These are phyloP conservation scores for Aspergillus haitiensis DNA, from an alignment of 495 filamentous ascomycete species.

Conservation along the genomic window DNA sequence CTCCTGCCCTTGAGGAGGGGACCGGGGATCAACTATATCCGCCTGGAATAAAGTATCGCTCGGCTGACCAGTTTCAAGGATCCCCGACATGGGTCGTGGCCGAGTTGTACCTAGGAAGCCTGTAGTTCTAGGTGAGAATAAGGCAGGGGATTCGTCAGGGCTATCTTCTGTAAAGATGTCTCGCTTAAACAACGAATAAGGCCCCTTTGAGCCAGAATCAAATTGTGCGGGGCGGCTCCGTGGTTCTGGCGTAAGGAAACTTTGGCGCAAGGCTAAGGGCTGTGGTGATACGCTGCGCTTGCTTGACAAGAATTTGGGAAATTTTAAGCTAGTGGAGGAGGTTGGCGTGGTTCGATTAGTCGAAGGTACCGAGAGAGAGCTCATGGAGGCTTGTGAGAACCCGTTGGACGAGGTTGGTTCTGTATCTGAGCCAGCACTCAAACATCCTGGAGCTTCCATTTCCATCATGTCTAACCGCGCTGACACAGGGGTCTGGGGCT, in stretches of 20 bases:
- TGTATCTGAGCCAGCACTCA: constrained; percentile 17
- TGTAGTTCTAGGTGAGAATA: constrained; percentile 53
- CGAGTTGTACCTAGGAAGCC: constrained; percentile 46
- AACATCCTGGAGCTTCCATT: constrained; percentile 5
- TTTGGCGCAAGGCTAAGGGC: constrained; percentile 46
- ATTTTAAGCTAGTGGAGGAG: constrained; percentile 33
- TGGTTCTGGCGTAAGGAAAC: constrained; percentile 37
- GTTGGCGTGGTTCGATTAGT: constrained; percentile 30
- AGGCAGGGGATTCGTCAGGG: constrained; percentile 34
- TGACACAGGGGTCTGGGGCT: constrained; percentile 34
- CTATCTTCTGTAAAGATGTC: constrained; percentile 41
- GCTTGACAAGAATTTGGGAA: constrained; percentile 32
- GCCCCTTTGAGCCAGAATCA: constrained; percentile 16
- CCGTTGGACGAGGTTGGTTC: constrained; percentile 25
- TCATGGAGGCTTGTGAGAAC: constrained; percentile 31
- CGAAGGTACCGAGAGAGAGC: constrained; percentile 33
- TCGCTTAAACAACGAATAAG: constrained; percentile 35
- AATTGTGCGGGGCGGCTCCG: constrained; percentile 17
- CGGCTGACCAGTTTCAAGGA: constrained; percentile 33
- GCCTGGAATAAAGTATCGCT: constrained; percentile 32
- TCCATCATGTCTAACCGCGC: constrained; percentile 18
- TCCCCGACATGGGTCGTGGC: constrained; percentile 35
- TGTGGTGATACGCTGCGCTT: constrained; percentile 45
- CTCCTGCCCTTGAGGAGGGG: constrained; percentile 47
- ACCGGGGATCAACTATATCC: constrained; percentile 47